These are phyloP conservation scores for Pancytospora epiphaga DNA, from an alignment of 371 early-diverging fungal genomes.

Conservation along the genomic window DNA sequence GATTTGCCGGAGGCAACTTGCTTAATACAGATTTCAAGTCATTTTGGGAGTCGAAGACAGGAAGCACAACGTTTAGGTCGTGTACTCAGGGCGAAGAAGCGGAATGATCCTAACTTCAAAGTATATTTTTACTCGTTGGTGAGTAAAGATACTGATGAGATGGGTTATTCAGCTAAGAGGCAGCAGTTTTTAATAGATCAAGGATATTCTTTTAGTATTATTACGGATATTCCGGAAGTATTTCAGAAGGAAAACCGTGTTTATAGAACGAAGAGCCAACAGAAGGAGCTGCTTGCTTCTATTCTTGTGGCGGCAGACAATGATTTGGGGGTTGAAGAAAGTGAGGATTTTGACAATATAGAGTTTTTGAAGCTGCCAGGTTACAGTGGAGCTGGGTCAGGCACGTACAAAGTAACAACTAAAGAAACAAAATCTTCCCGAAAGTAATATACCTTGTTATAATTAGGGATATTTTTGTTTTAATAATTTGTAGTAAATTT, in stretches of 20 bases:
- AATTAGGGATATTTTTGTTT: no score
- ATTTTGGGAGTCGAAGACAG: slow-evolving; percentile 94
- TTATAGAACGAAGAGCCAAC: slow-evolving; percentile 68
- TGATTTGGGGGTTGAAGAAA: slow-evolving; percentile 62
- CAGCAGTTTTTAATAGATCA: slow-evolving; percentile 97
- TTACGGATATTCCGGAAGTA: slow-evolving; percentile 70
- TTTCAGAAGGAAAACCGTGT: slow-evolving; percentile 66
- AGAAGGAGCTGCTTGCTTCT: slow-evolving; percentile 73
- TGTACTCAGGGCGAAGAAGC: slow-evolving; percentile 83
- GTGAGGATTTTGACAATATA: slow-evolving; percentile 26
- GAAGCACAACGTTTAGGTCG: slow-evolving; percentile 91
- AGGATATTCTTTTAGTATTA: slow-evolving; percentile 94
- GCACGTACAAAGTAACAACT: neutral
- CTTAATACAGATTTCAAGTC: slow-evolving; percentile 90
- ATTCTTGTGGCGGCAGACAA: slow-evolving; percentile 71
- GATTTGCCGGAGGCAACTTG: slow-evolving; percentile 98
- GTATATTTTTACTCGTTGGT: slow-evolving; percentile 95
- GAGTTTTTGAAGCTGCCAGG: slow-evolving; percentile 64
- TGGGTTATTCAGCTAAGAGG: slow-evolving; percentile 89
- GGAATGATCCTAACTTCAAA: slow-evolving; percentile 85
- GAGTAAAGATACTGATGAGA: slow-evolving; percentile 92
- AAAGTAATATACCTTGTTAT: no score
- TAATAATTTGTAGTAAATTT: no score
- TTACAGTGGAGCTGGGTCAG: slow-evolving; percentile 65
- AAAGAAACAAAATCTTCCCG: no score